Evolutionary conservation across 176 grass and related monocot species (phyloP).

Genomic region (Triticum urartu): DNA sequence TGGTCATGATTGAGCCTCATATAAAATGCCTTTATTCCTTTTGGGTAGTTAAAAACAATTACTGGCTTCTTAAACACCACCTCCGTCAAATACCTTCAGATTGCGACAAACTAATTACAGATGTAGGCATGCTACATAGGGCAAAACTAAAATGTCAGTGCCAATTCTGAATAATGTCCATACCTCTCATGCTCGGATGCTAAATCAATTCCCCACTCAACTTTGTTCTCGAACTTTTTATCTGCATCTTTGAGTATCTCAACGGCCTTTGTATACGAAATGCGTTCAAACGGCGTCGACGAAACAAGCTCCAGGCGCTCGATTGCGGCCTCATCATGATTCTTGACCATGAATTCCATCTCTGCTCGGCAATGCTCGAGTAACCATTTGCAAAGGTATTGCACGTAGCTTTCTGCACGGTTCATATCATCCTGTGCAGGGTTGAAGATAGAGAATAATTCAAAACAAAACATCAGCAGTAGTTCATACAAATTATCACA

Average conservation of each 20-base stretch:
- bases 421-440: constrained; percentile 64
- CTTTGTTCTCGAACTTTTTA: constrained; percentile 75
- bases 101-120: not conserved
- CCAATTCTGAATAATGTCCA: not conserved
- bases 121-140: not conserved
- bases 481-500: too few relatives aligned
- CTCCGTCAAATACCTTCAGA: constrained; percentile 82
- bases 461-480: too few relatives aligned
- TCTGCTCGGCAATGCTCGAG: constrained; percentile 69
- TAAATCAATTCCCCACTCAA: constrained; percentile 97
- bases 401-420: constrained; percentile 77
- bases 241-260: constrained; percentile 61
- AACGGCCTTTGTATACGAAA: constrained; percentile 82
- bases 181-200: constrained; percentile 97
- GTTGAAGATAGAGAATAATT: too few relatives aligned
- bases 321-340: constrained; percentile 72
- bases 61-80: constrained; percentile 92
- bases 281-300: constrained; percentile 55
- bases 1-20: constrained; percentile 88
- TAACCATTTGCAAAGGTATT: constrained; percentile 87
- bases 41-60: constrained; percentile 95
- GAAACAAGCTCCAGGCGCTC: constrained; percentile 81
- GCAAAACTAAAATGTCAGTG: not conserved
- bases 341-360: constrained; percentile 90
- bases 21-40: constrained; percentile 95